Evolutionary conservation across 208 protist species (phyloP).

Genomic region (Trypanosoma brucei): DNA sequence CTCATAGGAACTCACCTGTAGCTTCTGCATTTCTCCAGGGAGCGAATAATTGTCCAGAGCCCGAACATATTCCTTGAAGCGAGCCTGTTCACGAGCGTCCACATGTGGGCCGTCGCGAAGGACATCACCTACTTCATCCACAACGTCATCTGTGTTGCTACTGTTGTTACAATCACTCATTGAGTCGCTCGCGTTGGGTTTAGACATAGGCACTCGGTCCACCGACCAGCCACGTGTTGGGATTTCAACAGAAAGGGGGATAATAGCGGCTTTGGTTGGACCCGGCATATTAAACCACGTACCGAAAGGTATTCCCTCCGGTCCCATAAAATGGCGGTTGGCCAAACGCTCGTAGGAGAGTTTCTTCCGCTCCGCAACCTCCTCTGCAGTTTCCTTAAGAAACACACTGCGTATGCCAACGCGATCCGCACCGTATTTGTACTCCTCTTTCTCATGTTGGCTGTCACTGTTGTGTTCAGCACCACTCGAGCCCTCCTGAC

Average conservation of each 20-base stretch:
- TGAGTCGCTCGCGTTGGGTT: neutral
- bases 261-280: slow-evolving; percentile 11
- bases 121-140: neutral
- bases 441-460: slow-evolving; percentile 20
- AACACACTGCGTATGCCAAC: slow-evolving; percentile 76
- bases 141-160: neutral
- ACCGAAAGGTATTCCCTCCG: slow-evolving; percentile 49
- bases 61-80: slow-evolving; percentile 45
- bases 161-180: slow-evolving; percentile 3
- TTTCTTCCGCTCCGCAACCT: slow-evolving; percentile 50
- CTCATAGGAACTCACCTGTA: slow-evolving; percentile 92
- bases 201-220: neutral
- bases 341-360: slow-evolving; percentile 48
- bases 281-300: slow-evolving; percentile 52
- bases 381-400: slow-evolving; percentile 52
- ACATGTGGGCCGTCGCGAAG: neutral
- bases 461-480: neutral
- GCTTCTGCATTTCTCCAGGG: slow-evolving; percentile 12
- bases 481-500: neutral
- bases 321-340: slow-evolving; percentile 45
- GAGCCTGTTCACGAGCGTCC: slow-evolving; percentile 38
- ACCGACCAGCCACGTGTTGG: slow-evolving; percentile 67
- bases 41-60: slow-evolving; percentile 48
- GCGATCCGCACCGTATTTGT: slow-evolving; percentile 66
- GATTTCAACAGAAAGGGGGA: slow-evolving; percentile 73